phyloP scores from a whole-genome alignment of 306 rosid genomes.

The cucumber (Cucumis sativus) region Cucumber_9930_V3 NC_026657.2:38728001-38728500 shows the following conservation, averaged over 20 bases:
- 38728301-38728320: not conserved
- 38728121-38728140: too few species aligned
- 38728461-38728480: conserved; percentile 95
- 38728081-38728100: too few species aligned
- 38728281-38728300: too few species aligned
- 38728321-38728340: not conserved
- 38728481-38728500: conserved; percentile 98
- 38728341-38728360: not conserved
- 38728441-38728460: conserved; percentile 63
- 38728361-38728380: not conserved
- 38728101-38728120: too few species aligned
- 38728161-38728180: too few species aligned
- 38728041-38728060: not conserved
- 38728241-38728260: not conserved
- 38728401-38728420: not conserved
- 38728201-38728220: too few species aligned
- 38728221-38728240: not conserved
- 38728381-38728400: not conserved
- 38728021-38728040: not conserved
- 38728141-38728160: too few species aligned
- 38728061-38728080: too few species aligned
- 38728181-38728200: too few species aligned
- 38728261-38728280: too few species aligned
- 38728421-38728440: not conserved
- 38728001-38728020: too few species aligned